Evolutionary conservation across 2,329 filamentous ascomycete species (phyloP).

Genomic region (Cytospora schulzeri): DNA sequence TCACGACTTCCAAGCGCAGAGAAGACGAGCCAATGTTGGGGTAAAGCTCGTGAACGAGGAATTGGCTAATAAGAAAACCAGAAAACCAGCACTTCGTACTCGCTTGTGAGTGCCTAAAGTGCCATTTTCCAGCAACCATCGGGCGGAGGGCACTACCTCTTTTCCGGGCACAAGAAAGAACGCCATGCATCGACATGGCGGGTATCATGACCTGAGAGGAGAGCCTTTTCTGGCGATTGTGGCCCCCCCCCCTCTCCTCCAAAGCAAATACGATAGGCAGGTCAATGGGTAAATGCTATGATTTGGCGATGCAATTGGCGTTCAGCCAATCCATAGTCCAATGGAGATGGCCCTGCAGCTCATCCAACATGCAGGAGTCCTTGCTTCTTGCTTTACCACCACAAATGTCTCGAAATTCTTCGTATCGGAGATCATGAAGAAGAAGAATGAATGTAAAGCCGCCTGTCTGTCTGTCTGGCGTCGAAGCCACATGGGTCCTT

Average conservation of each 20-base stretch:
- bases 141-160: constrained; percentile 9
- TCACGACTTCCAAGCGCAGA: not conserved
- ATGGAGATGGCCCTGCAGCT: not conserved
- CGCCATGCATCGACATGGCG: constrained; percentile 19
- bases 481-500: not conserved
- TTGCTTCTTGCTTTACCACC: not conserved
- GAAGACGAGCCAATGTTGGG: not conserved
- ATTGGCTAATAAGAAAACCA: no score
- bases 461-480: not conserved
- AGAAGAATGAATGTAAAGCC: not conserved
- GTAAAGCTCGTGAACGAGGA: not conserved
- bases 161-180: constrained; percentile 7
- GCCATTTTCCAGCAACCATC: not conserved
- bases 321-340: not conserved
- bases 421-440: not conserved
- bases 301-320: not conserved
- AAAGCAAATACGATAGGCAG: not conserved
- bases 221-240: not conserved
- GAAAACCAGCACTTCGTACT: not conserved
- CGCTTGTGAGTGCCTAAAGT: not conserved
- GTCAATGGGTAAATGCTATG: not conserved
- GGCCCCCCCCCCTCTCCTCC: constrained; percentile 4
- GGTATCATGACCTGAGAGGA: constrained; percentile 13
- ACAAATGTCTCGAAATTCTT: not conserved
- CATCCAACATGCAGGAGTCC: not conserved